Evolutionary conservation across 2,329 filamentous ascomycete genomes (phyloP).

Genomic region (Colletotrichum sp.): DNA sequence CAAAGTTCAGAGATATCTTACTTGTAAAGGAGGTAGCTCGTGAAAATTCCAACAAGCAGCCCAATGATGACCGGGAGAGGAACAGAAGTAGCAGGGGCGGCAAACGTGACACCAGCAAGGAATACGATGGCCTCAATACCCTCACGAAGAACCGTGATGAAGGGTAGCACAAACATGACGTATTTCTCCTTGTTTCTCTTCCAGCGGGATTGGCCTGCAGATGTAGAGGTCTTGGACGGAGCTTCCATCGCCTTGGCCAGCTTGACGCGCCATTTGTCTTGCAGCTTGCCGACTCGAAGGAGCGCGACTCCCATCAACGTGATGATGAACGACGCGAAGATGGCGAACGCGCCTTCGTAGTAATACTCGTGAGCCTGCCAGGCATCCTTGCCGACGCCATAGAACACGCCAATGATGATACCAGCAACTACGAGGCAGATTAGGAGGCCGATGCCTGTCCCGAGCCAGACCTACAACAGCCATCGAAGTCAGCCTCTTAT

Average conservation of each 20-base stretch:
- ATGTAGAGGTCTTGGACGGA: not conserved
- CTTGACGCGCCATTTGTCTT: constrained; percentile 88
- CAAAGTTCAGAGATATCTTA: constrained; percentile 44
- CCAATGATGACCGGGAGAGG: constrained; percentile 81
- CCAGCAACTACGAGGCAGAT: constrained; percentile 67
- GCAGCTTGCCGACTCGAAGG: constrained; percentile 81
- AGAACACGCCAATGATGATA: constrained; percentile 73
- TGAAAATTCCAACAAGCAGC: constrained; percentile 66
- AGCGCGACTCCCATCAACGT: constrained; percentile 81
- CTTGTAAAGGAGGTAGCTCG: constrained; percentile 82
- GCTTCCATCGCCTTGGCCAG: constrained; percentile 68
- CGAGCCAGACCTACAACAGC: constrained; percentile 61
- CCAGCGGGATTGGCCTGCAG: constrained; percentile 34
- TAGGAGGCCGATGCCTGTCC: constrained; percentile 61
- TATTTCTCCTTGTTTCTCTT: constrained; percentile 78
- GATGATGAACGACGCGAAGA: constrained; percentile 81
- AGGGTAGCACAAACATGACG: constrained; percentile 84
- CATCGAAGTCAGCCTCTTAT: not conserved
- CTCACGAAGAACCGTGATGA: constrained; percentile 84
- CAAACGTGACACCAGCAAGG: constrained; percentile 84
- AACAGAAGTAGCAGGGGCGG: constrained; percentile 75
- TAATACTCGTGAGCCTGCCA: constrained; percentile 75
- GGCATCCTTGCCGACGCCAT: constrained; percentile 68
- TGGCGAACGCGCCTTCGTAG: constrained; percentile 82
- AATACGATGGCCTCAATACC: constrained; percentile 88